Evolutionary conservation across 139 green algal genomes (phyloP).

Genomic region (Zygnema circumcarinatum): DNA sequence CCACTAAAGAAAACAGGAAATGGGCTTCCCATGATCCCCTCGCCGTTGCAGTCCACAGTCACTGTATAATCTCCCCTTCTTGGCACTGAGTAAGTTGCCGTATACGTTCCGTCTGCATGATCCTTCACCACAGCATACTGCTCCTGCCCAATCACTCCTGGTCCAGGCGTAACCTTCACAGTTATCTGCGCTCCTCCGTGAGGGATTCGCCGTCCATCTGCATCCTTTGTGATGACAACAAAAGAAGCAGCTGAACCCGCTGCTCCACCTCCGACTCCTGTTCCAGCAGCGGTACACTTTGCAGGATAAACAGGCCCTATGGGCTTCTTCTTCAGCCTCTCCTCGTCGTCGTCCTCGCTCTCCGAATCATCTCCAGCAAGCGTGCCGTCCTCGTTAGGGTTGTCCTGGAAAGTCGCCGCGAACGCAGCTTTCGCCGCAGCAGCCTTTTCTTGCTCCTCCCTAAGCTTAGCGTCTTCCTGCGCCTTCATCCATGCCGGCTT

Average conservation of each 20-base stretch:
- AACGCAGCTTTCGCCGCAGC: constrained; percentile 43
- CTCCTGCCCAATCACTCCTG: constrained; percentile 20
- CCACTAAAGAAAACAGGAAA: constrained; percentile 90
- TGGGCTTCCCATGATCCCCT: constrained; percentile 78
- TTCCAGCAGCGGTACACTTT: constrained; percentile 69
- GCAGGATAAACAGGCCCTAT: constrained; percentile 70
- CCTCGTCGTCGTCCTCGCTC: constrained; percentile 52
- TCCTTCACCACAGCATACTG: constrained; percentile 71
- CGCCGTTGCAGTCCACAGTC: constrained; percentile 71
- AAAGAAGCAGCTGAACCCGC: constrained; percentile 68
- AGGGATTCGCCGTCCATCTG: constrained; percentile 60
- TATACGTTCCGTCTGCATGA: constrained; percentile 84
- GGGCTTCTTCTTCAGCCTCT: constrained; percentile 34
- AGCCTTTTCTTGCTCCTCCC: constrained; percentile 39
- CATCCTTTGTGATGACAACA: constrained; percentile 71
- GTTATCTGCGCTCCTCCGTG: constrained; percentile 71
- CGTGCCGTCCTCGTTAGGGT: background rate
- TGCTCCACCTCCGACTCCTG: constrained; percentile 71
- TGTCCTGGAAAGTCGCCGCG: constrained; percentile 35
- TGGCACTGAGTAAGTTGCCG: constrained; percentile 75
- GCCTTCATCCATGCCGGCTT: constrained; percentile 59
- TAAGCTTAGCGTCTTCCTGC: constrained; percentile 42
- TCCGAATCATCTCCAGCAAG: constrained; percentile 21
- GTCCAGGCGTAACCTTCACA: constrained; percentile 63
- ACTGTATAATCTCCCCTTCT: constrained; percentile 83